Conservation (phyloP, 2,329 filamentous ascomycete genomes). For the Fusarium redolens region DNA sequence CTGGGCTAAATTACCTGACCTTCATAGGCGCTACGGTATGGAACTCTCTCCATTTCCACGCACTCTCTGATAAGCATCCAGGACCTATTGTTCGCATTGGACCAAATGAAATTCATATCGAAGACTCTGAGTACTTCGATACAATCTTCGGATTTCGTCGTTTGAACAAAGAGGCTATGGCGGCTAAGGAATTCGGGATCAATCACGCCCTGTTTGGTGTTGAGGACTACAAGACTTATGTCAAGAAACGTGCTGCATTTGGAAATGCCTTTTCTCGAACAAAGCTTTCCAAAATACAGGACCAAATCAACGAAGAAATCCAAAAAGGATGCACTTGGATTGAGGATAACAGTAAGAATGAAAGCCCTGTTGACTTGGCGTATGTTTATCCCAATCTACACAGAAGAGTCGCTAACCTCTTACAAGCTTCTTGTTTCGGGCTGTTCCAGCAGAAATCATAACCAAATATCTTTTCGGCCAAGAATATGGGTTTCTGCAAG, state of each 20-base stretch:
- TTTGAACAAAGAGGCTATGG: slow-evolving; percentile 13
- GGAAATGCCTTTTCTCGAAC: not conserved
- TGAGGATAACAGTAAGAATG: not conserved
- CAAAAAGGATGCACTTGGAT: not conserved
- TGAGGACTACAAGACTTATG: not conserved
- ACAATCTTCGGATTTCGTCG: slow-evolving; percentile 6
- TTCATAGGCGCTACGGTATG: not conserved
- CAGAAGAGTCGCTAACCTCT: not conserved
- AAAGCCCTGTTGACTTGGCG: not conserved
- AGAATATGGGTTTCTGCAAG: not conserved
- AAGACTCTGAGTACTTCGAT: slow-evolving; percentile 11
- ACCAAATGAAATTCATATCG: slow-evolving; percentile 5
- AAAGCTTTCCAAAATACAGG: not conserved
- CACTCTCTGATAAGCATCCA: not conserved
- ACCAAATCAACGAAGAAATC: slow-evolving; percentile 1
- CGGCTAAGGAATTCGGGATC: slow-evolving; percentile 8
- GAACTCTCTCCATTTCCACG: rapidly evolving
- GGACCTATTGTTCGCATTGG: not conserved
- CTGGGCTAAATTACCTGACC: not conserved
- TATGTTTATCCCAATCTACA: not conserved
- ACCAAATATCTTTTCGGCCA: not conserved
- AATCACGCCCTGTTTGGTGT: slow-evolving; percentile 1
- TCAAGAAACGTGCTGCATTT: slow-evolving; percentile 3
- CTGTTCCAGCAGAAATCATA: slow-evolving; percentile 7
- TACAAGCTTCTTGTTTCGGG: not conserved